These are phyloP conservation scores for Suillus clintonianus DNA, from an alignment of 768 basidiomycete species.

Conservation along the genomic window DNA sequence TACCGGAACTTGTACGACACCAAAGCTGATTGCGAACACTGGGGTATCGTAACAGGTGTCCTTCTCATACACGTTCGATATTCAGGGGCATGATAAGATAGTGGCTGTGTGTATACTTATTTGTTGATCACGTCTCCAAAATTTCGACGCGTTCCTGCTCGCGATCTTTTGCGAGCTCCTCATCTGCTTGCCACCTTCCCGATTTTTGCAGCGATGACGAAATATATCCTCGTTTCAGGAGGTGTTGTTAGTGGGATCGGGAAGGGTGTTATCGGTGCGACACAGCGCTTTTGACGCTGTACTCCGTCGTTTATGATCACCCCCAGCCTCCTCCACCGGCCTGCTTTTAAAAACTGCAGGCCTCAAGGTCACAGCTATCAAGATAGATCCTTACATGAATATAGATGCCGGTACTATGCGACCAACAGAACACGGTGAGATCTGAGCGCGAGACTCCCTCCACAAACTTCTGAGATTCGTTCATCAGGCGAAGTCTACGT, in stretches of 20 bases:
- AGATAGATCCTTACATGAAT: slow-evolving; percentile 99
- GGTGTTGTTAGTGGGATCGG: slow-evolving; percentile 99
- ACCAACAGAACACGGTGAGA: slow-evolving; percentile 94
- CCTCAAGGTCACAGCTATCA: slow-evolving; percentile 97
- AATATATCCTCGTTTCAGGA: slow-evolving; percentile 95
- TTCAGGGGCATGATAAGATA: not conserved
- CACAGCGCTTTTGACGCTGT: slow-evolving; percentile 16
- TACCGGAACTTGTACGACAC: slow-evolving; percentile 65
- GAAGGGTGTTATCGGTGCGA: slow-evolving; percentile 96
- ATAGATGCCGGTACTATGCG: slow-evolving; percentile 99
- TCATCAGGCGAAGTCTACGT: slow-evolving; percentile 93
- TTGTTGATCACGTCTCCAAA: slow-evolving; percentile 9
- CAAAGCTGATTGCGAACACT: slow-evolving; percentile 54
- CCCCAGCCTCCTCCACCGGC: slow-evolving; percentile 91
- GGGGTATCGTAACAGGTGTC: slow-evolving; percentile 10
- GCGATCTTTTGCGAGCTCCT: slow-evolving; percentile 10
- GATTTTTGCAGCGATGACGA: slow-evolving; percentile 62
- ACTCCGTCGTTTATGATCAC: slow-evolving; percentile 22
- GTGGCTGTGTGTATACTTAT: slow-evolving; percentile 7
- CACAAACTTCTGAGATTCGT: slow-evolving; percentile 20
- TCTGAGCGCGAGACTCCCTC: slow-evolving; percentile 7
- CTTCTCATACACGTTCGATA: not conserved
- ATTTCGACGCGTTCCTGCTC: slow-evolving; percentile 16
- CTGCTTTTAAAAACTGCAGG: slow-evolving; percentile 93
- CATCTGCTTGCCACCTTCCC: slow-evolving; percentile 10